Evolutionary conservation across 2,329 filamentous ascomycete species (phyloP), one percentile per base, ranked within the genome.

Genomic region (Colletotrichum tofieldiae): DNA sequence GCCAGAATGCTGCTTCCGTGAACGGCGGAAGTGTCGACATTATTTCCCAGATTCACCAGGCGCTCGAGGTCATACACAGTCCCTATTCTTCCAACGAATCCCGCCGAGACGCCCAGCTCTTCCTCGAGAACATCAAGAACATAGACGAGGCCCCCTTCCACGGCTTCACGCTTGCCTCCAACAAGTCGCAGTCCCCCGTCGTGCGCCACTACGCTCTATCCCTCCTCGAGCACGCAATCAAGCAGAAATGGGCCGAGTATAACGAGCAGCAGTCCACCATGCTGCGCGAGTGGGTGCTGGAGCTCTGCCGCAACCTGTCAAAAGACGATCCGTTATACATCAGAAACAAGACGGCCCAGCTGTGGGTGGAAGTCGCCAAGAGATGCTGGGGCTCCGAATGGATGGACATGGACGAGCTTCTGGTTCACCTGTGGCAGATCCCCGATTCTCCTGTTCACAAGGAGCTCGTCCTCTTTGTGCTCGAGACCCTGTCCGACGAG

Each of bases 291-390:
- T 96, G 95, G 89, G 90, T 98, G 54, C 83, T 98, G 67, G 88
- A 92, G 79, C 91, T 99, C 16, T 93, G 94, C 16, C 90, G 93
- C 78, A 88, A 89, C 73, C 86, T 97, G 54, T 87, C 90, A 6
- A 88, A 88, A 56, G 88, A 91, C 26, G 96, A 98, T 79, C 94
- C 94, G 3, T 82, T 89, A 41, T 99, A 95, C 80, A 86, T 98
- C 75, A 90, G 96, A 76, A 98, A 97, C 86, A 99, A 99, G 84
- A 92, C 96, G 43, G 94, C 94, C 37, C 93, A 97, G 82, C 85
- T 99, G 73, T 99, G 96, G 96, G 94, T 95, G 9, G 96, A 98
- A 82, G 87, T 98, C 65, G 95, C 95, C 51, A 98, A 98, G 85
- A 90, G 96, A 77, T 93, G 91, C 79, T 99, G 96, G 96, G 94